A percentile compares a stretch with the other conserved stretches of the same genome.
Evolutionary conservation across 1,284 basidiomycete species (phyloP).

Genomic region (Nidula niveotomentosa): DNA sequence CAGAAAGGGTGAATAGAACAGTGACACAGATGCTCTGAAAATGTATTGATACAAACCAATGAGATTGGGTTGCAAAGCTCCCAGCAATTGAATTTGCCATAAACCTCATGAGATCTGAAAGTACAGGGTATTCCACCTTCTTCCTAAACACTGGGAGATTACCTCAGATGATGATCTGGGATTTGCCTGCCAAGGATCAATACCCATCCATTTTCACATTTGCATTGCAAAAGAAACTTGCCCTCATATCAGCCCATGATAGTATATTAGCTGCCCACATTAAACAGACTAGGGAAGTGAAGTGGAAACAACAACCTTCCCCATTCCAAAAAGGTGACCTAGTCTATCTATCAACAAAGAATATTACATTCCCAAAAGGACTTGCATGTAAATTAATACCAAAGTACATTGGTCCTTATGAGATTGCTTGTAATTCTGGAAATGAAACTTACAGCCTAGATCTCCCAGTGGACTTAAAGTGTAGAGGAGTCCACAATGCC

Average conservation of each 20-base stretch:
- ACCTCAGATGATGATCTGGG: constrained; percentile 26
- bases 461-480: constrained; percentile 9
- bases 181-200: constrained; percentile 9
- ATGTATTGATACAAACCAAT: constrained; percentile 27
- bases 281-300: constrained; percentile 24
- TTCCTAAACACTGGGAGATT: constrained; percentile 27
- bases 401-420: constrained; percentile 5
- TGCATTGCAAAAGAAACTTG: constrained; percentile 16
- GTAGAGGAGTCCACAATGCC: too few relatives aligned
- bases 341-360: constrained; percentile 27
- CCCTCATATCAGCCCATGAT: constrained; percentile 27
- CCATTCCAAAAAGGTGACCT: constrained; percentile 21
- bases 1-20: constrained; percentile 36
- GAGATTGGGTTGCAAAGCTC: constrained; percentile 33
- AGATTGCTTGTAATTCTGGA: constrained; percentile 1
- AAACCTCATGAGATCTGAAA: constrained; percentile 18
- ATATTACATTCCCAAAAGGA: constrained; percentile 14
- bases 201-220: constrained; percentile 23
- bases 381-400: constrained; percentile 6
- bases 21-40: constrained; percentile 36
- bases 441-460: constrained; percentile 15
- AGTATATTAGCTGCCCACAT: constrained; percentile 23
- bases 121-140: constrained; percentile 26
- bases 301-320: constrained; percentile 12
- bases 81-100: constrained; percentile 37